Percentiles rank a stretch among this genome's conserved stretches.
phyloP scores from a whole-genome alignment of 2,329 filamentous ascomycete species.

The Phyllachora maydis region DNA sequence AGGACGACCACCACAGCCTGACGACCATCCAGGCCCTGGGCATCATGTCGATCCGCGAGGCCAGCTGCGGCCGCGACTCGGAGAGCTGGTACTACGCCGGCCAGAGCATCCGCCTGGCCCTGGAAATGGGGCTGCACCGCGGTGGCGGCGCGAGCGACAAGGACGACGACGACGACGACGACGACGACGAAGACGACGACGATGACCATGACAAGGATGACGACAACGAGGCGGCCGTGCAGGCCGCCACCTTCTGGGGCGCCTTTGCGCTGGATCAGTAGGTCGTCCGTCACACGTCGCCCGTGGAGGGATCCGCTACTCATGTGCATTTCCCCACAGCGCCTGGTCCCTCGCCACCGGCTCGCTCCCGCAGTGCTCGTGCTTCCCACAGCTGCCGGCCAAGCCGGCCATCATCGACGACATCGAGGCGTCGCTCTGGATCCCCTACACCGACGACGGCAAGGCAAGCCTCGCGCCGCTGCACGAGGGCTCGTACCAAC shows the following conservation, averaged over 20 bases:
- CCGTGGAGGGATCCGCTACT: constrained; percentile 3
- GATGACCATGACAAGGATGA: constrained; percentile 22
- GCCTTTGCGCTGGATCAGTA: constrained; percentile 43
- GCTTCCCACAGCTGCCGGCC: constrained; percentile 30
- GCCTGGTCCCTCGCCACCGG: constrained; percentile 46
- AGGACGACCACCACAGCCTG: constrained; percentile 36
- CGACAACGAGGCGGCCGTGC: constrained; percentile 34
- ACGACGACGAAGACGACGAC: no score
- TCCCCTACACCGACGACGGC: constrained; percentile 38
- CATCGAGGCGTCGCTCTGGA: constrained; percentile 37
- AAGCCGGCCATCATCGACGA: constrained; percentile 39
- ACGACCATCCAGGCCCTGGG: constrained; percentile 58
- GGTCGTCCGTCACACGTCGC: constrained; percentile 9
- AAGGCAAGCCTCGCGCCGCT: constrained; percentile 22
- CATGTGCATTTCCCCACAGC: constrained; percentile 18
- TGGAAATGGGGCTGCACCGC: constrained; percentile 51
- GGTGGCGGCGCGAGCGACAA: no score
- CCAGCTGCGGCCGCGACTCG: constrained; percentile 50
- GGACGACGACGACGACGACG: no score
- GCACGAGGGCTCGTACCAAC: constrained; percentile 32
- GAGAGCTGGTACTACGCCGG: constrained; percentile 55
- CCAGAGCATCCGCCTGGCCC: constrained; percentile 48
- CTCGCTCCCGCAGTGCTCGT: constrained; percentile 37
- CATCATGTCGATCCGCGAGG: constrained; percentile 57
- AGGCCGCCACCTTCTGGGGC: constrained; percentile 39